Percentiles rank a stretch among this genome's conserved stretches.
phyloP scores from a whole-genome alignment of 2,329 filamentous ascomycete species.

The Colletotrichum cordylinicola region DNA sequence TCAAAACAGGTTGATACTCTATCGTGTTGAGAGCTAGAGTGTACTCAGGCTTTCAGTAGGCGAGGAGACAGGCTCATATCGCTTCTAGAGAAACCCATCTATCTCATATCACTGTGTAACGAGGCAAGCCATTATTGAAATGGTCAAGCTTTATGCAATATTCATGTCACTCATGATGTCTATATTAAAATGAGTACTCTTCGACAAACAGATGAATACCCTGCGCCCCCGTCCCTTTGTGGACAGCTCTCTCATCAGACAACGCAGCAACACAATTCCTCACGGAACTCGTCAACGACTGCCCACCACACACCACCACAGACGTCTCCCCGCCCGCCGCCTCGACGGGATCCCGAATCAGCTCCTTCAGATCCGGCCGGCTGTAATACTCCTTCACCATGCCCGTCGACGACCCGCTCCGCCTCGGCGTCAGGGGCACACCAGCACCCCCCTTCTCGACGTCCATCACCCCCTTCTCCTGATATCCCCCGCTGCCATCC shows the following conservation, averaged over 20 bases:
- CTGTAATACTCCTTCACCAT: slow-evolving; percentile 48
- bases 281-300: slow-evolving; percentile 56
- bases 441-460: slow-evolving; percentile 4
- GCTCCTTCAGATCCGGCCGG: slow-evolving; percentile 55
- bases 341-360: slow-evolving; percentile 62
- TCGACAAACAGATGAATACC: slow-evolving; percentile 67
- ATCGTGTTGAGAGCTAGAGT: too few species aligned
- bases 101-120: neutral
- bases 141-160: neutral
- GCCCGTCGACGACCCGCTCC: slow-evolving; percentile 27
- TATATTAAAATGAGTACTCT: slow-evolving; percentile 58
- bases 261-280: slow-evolving; percentile 61
- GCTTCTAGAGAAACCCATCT: neutral
- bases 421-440: slow-evolving; percentile 27
- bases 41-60: too few species aligned
- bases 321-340: slow-evolving; percentile 65
- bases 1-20: neutral
- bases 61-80: too few species aligned
- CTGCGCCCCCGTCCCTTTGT: slow-evolving; percentile 69
- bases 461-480: slow-evolving; percentile 1
- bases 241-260: slow-evolving; percentile 66
- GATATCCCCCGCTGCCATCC: neutral
- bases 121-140: accelerated
- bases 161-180: neutral
- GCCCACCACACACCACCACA: slow-evolving; percentile 65